Conservation (phyloP, 2,329 filamentous ascomycete species). For the Xylariaceae sp. region DNA sequence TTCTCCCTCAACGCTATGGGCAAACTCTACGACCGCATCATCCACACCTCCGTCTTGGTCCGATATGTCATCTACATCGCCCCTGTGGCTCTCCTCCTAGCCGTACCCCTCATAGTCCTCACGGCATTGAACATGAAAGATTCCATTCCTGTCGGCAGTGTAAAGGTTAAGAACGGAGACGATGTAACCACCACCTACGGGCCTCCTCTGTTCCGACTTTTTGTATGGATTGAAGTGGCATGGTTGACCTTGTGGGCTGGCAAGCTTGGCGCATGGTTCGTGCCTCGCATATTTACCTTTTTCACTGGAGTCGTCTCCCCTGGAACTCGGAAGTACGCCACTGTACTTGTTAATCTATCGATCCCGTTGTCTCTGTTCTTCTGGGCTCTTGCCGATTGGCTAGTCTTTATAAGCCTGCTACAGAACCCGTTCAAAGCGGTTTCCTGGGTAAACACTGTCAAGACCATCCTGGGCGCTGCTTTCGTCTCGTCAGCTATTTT, state of each 20-base stretch:
- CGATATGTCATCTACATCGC: slow-evolving; percentile 66
- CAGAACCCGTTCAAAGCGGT: slow-evolving; percentile 32
- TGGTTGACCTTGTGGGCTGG: slow-evolving; percentile 66
- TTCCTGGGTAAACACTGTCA: slow-evolving; percentile 55
- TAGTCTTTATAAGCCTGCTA: slow-evolving; percentile 58
- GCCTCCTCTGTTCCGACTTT: slow-evolving; percentile 56
- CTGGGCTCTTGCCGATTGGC: slow-evolving; percentile 60
- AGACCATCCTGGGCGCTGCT: slow-evolving; percentile 61
- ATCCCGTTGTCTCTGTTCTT: slow-evolving; percentile 66
- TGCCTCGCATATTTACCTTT: slow-evolving; percentile 64
- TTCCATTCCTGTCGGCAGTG: slow-evolving; percentile 36
- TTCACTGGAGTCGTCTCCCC: slow-evolving; percentile 65
- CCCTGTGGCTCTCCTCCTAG: slow-evolving; percentile 58
- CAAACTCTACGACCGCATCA: slow-evolving; percentile 59
- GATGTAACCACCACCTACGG: slow-evolving; percentile 28
- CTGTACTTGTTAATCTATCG: slow-evolving; percentile 60
- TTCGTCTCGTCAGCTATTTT: slow-evolving; percentile 68
- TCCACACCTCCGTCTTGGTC: slow-evolving; percentile 60
- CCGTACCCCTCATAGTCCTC: slow-evolving; percentile 58
- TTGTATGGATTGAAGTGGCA: slow-evolving; percentile 65
- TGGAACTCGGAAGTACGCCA: slow-evolving; percentile 67
- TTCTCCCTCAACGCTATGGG: slow-evolving; percentile 62
- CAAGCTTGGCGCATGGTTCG: slow-evolving; percentile 59
- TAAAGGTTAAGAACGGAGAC: slow-evolving; percentile 11
- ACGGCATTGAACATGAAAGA: slow-evolving; percentile 38